Evolutionary conservation across 495 filamentous ascomycete species (phyloP), one percentile per base, ranked within the genome.

Genomic region (Parmelia sp.): DNA sequence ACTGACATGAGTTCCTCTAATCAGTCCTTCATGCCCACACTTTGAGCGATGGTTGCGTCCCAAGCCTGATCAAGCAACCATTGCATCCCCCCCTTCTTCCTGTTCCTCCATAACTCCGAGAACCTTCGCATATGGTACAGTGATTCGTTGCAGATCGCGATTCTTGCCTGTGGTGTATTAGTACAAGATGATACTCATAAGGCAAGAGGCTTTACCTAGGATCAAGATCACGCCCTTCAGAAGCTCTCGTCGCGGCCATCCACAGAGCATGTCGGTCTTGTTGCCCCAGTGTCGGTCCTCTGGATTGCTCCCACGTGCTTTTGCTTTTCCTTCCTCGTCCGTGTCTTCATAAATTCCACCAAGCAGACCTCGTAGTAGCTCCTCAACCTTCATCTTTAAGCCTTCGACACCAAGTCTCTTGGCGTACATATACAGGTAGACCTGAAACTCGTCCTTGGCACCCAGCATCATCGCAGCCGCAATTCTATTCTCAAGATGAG

Each of bases 341-440:
- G 78, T 78, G 9, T 80, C 81, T 27, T 82, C 79, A 29, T 83
- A 80, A 53, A 92, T 74, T 5, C 88, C 87, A 19, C 94, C 92
- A 29, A 93, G 77, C 56, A 98, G 74, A 40, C 85, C 86, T 64
- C 88, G 86, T 39, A 97, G 75, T 11, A 99, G 74, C 78, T 97
- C 95, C 69, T 96, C 94, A 1, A 97, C 90, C 75, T 97, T 99
- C 44, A 80, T 79, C 69, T 86, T 85, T 66, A 91, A 74, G 0
- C 92, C 92, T 71, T 99, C 95, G 1, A 90, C 90, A 2, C 95
- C 94, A 35, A 99, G 84, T 5, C 95, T 84, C 76, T 96, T 97
- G 3, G 90, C 93, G 68, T 97, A 99, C 90, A 97, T 97, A 67
- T 90, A 86, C 9, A 97, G 75, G 70, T 96, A 96, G 3, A 95